Evolutionary conservation across 1,139 yeast genomes (phyloP).

Genomic region (Diutina ranongensis): DNA sequence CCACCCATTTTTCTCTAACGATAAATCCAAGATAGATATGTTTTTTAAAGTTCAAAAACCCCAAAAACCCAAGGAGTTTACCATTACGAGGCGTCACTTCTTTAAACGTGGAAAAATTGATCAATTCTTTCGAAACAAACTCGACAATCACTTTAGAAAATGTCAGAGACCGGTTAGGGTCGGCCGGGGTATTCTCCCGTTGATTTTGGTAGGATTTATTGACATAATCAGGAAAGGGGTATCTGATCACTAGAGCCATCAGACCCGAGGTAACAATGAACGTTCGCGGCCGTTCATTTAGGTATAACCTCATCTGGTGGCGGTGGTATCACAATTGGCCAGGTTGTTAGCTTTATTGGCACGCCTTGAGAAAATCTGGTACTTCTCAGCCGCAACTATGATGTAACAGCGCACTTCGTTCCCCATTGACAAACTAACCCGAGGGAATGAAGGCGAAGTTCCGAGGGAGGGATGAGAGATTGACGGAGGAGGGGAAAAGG

Average conservation of each 20-base stretch:
- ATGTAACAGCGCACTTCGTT: not conserved
- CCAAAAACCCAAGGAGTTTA: constrained; percentile 43
- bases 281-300: constrained; percentile 43
- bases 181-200: constrained; percentile 13
- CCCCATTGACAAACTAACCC: too few species aligned
- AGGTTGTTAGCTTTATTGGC: not conserved
- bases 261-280: constrained; percentile 38
- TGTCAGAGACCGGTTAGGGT: constrained; percentile 15
- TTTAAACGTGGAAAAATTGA: constrained; percentile 27
- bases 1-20: constrained; percentile 43
- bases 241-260: constrained; percentile 39
- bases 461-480: too few species aligned
- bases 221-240: constrained; percentile 26
- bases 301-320: constrained; percentile 30
- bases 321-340: not conserved
- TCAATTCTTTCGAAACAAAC: constrained; percentile 25
- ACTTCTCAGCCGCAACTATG: not conserved
- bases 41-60: constrained; percentile 44
- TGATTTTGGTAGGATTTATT: constrained; percentile 14
- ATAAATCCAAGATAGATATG: constrained; percentile 47
- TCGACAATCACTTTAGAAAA: constrained; percentile 34
- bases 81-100: constrained; percentile 27
- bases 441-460: too few species aligned
- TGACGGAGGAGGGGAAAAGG: too few species aligned
- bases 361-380: not conserved